A percentile compares a stretch with the other conserved stretches of the same genome.
Evolutionary conservation across 176 grass and related monocot species (phyloP).

Genomic region (Oryza nivara): DNA sequence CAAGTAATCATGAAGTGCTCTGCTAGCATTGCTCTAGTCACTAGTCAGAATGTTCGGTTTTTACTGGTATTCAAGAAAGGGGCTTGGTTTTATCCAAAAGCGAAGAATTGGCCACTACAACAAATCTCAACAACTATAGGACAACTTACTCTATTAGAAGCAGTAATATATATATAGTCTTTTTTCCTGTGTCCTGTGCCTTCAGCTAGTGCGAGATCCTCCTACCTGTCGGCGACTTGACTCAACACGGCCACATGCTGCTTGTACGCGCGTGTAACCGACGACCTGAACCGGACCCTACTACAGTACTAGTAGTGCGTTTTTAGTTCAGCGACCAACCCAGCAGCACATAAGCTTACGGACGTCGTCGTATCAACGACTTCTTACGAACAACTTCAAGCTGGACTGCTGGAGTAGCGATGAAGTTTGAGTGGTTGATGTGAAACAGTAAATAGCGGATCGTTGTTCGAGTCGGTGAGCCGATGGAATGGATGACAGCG

Average conservation of each 20-base stretch:
- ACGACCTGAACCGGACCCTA: slow-evolving; percentile 16
- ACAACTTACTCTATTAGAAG: neutral
- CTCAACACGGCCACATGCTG: neutral
- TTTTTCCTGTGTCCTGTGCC: neutral
- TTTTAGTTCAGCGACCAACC: neutral
- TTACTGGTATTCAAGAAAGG: neutral
- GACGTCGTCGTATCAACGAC: neutral
- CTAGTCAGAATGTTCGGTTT: neutral
- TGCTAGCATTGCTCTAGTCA: neutral
- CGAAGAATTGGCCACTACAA: neutral
- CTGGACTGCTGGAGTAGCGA: no score
- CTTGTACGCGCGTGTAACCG: neutral
- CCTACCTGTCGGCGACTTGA: slow-evolving; percentile 2
- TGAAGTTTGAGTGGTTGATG: neutral
- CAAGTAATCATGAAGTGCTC: slow-evolving; percentile 1
- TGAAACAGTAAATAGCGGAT: neutral
- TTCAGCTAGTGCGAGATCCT: slow-evolving; percentile 4
- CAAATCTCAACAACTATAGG: neutral
- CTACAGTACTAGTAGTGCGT: no score
- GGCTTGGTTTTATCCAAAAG: neutral
- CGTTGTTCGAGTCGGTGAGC: slow-evolving; percentile 11
- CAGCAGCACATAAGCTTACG: neutral
- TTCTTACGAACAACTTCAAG: neutral
- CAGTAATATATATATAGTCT: neutral
- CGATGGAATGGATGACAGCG: slow-evolving; percentile 12